Percentiles rank a stretch among this genome's conserved stretches.
phyloP scores from a whole-genome alignment of 768 basidiomycete species.

The Suillus placidus region DNA sequence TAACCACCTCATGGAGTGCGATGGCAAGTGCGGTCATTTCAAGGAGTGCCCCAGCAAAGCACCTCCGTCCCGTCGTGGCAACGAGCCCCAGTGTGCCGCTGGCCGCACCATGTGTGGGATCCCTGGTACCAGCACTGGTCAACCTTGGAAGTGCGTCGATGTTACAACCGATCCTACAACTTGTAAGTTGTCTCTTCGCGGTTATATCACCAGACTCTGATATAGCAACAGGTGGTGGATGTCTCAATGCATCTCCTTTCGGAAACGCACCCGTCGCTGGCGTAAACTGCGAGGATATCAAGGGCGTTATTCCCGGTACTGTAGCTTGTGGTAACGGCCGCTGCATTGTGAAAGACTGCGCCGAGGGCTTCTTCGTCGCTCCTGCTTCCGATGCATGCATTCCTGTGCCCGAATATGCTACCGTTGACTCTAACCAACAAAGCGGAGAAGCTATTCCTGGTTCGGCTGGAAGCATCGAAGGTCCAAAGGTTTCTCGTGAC shows the following conservation, averaged over 20 bases:
- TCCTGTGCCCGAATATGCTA: not conserved
- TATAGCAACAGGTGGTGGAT: constrained; percentile 37
- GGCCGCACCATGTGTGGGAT: constrained; percentile 32
- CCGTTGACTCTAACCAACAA: not conserved
- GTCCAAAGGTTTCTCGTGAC: constrained; percentile 3
- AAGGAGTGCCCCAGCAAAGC: constrained; percentile 20
- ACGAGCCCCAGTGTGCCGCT: constrained; percentile 23
- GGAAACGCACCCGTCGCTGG: constrained; percentile 21
- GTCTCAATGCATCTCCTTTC: constrained; percentile 28
- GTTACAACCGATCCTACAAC: constrained; percentile 25
- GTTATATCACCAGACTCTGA: not conserved
- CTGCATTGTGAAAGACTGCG: constrained; percentile 35
- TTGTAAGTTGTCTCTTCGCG: constrained; percentile 29
- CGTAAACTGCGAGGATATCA: constrained; percentile 36
- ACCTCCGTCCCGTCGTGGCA: constrained; percentile 23
- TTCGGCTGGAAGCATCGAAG: not conserved
- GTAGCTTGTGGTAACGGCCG: constrained; percentile 31
- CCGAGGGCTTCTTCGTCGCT: constrained; percentile 20
- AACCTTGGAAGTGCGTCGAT: constrained; percentile 36
- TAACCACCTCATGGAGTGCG: constrained; percentile 27
- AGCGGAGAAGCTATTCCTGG: not conserved
- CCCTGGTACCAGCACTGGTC: constrained; percentile 14
- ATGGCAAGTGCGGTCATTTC: constrained; percentile 35
- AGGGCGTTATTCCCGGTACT: constrained; percentile 21
- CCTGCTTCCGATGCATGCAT: constrained; percentile 19